Conservation (phyloP, 2,329 filamentous ascomycete species). For the Aspergillus luchuensis region DNA sequence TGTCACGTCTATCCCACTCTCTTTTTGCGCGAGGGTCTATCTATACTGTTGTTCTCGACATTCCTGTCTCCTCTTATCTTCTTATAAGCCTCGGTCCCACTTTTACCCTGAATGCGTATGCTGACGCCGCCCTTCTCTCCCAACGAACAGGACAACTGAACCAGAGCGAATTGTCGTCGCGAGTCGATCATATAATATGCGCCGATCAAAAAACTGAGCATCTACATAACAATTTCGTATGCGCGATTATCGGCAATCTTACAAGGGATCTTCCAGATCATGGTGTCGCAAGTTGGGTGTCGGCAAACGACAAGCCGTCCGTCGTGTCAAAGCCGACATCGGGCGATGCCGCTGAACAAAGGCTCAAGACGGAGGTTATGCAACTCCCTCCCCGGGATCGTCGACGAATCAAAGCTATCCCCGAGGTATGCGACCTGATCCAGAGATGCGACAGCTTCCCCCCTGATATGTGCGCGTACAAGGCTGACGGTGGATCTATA, state of each 20-base stretch:
- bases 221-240: constrained; percentile 64
- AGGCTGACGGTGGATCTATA: constrained; percentile 13
- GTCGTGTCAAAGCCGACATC: constrained; percentile 53
- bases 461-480: neutral
- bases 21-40: neutral
- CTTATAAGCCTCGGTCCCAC: neutral
- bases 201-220: constrained; percentile 56
- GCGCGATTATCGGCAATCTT: constrained; percentile 61
- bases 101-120: neutral
- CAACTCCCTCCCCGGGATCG: constrained; percentile 61
- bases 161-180: constrained; percentile 61
- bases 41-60: neutral
- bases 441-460: neutral
- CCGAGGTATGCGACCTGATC: constrained; percentile 45
- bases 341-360: constrained; percentile 63
- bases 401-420: constrained; percentile 58
- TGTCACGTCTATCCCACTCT: no score
- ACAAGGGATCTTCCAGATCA: constrained; percentile 62
- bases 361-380: constrained; percentile 67
- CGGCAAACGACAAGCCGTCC: constrained; percentile 58
- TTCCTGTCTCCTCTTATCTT: neutral
- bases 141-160: constrained; percentile 56
- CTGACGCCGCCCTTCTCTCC: constrained; percentile 25
- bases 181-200: constrained; percentile 58
- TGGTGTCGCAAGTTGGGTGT: constrained; percentile 65